Base-by-base conservation (phyloP, 192 early-diverging fungal species). In the Coemansia sp. region DNA sequence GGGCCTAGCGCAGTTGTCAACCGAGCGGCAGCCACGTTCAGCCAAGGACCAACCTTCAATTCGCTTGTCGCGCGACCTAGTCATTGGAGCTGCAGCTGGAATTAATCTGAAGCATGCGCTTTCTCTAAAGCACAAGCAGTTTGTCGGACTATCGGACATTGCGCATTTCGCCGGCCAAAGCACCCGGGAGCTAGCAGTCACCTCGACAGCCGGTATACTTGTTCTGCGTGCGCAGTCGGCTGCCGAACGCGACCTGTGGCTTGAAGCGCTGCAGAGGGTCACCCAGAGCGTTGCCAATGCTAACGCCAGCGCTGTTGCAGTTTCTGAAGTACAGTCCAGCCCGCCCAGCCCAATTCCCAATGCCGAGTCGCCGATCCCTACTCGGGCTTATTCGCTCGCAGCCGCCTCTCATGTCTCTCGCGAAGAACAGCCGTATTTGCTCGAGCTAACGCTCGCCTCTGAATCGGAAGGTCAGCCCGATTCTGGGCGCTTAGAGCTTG, bases 181-280 rank as follows among this genome's bases (percentile, higher is more conserved):
- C 3, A 35, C 64, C 29, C 62, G 60, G n/a, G 76, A 79, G 10
- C 46, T 79, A 21, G 51, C 31, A 1, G 40, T 79, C n/a, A 62
- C 44, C 0, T 29, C 62, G 9, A 23, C 58, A 23, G 32, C 70
- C 5, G 56, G 52, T 2, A 40, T 58, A 9, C 12, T 69, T 66
- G 60, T 69, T 6, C 44, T 79, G 47, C 76, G 76, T 6, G 66
- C 76, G 3, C 58, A 31, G 47, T 48, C 65, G 0, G 11, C 59
- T 1, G 48, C 54, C 19, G 76, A 79, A 12, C 58, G 66, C 28
- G 43, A 60, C 6, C 40, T 51, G 22, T 77, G 73, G 73, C 33
- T 64, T 21, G 42, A 33, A 2, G 56, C 64, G 0, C 29, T 77
- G 18, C 52, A 59, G 2, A 29, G 21, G 6, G 69, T 23, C 1